Evolutionary conservation across 129 eudicot genomes (phyloP).

Genomic region (Arctium minus): DNA sequence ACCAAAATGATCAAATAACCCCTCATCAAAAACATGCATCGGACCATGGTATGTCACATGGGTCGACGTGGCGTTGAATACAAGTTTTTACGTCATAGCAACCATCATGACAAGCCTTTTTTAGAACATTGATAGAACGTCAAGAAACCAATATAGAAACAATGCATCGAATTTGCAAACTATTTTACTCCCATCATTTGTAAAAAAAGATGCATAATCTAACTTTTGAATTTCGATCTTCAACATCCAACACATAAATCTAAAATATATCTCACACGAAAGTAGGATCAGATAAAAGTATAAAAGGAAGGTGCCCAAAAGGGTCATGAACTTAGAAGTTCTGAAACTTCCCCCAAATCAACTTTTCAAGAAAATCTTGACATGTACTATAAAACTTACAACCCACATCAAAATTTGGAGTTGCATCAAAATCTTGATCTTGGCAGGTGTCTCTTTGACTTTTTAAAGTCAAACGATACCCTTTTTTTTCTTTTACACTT

Average conservation of each 20-base stretch:
- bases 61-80: too few relatives aligned
- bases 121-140: too few relatives aligned
- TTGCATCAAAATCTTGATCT: constrained; percentile 5
- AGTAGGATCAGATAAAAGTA: too few relatives aligned
- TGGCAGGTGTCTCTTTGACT: constrained; percentile 6
- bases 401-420: not conserved
- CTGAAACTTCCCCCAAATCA: not conserved
- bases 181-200: not conserved
- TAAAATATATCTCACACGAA: not conserved
- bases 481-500: constrained; percentile 7
- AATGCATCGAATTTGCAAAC: too few relatives aligned
- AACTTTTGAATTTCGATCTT: not conserved
- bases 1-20: not conserved
- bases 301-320: not conserved
- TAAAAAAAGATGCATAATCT: not conserved
- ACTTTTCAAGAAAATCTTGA: not conserved
- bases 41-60: too few relatives aligned
- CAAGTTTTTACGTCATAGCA: too few relatives aligned
- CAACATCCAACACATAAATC: not conserved
- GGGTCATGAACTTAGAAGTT: not conserved
- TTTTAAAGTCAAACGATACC: constrained; percentile 1
- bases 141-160: too few relatives aligned
- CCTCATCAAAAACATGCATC: too few relatives aligned
- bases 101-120: too few relatives aligned
- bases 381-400: not conserved